Evolutionary conservation across 2,329 filamentous ascomycete species (phyloP).

Genomic region (Didymella arachidicola): DNA sequence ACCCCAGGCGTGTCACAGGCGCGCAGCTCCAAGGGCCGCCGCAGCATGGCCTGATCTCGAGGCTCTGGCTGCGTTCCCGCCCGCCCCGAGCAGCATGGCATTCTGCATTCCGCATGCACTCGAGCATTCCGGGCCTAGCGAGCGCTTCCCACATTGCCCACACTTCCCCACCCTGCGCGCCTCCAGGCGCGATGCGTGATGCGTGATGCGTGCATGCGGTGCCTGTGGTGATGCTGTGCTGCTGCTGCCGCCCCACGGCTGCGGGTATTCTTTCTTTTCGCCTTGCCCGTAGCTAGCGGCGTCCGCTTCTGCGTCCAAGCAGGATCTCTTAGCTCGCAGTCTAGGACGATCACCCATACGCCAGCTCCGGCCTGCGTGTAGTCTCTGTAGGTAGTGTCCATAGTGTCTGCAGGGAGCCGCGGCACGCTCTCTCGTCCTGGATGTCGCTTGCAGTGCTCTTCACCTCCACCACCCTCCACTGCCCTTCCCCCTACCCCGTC

Average conservation of each 20-base stretch:
- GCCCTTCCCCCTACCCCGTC: background rate
- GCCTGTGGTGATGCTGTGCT: background rate
- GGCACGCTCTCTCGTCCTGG: background rate
- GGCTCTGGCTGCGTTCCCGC: background rate
- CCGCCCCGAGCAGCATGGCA: conserved; percentile 13
- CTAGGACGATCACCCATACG: background rate
- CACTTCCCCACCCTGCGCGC: conserved; percentile 11
- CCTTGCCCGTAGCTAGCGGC: conserved; percentile 23
- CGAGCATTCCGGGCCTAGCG: conserved; percentile 12
- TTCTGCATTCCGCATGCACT: conserved; percentile 10
- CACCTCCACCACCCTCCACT: background rate
- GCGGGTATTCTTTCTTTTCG: conserved; percentile 1
- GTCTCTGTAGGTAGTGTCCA: background rate
- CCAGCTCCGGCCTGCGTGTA: background rate
- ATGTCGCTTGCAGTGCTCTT: conserved; percentile 6
- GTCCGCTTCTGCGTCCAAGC: background rate
- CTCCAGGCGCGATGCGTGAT: no score
- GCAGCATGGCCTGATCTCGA: conserved; percentile 1
- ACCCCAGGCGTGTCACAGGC: background rate
- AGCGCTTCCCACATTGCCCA: background rate
- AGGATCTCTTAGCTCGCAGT: background rate
- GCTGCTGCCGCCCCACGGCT: background rate
- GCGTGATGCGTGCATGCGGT: background rate
- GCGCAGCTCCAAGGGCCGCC: no score
- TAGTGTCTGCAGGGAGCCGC: conserved; percentile 15